These are phyloP conservation scores for Agaricus sinodeliciosus DNA, from an alignment of 768 basidiomycete species.

Conservation along the genomic window DNA sequence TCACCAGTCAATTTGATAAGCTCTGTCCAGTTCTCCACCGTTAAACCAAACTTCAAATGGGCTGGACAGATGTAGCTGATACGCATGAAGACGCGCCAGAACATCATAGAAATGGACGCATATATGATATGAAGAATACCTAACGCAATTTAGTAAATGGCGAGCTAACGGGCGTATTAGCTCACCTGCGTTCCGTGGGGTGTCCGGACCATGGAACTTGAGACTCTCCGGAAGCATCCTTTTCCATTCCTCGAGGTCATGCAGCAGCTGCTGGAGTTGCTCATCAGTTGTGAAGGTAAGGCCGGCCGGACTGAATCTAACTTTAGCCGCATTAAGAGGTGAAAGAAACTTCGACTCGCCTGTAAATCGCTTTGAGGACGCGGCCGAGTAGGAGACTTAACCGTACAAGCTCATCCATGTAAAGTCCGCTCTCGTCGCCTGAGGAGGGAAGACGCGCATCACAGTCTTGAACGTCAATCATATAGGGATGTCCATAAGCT, in stretches of 20 bases:
- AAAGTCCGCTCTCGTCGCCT: conserved; percentile 70
- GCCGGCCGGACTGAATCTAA: conserved; percentile 65
- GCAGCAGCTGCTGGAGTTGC: conserved; percentile 55
- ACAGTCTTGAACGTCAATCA: conserved; percentile 97
- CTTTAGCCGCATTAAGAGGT: neutral
- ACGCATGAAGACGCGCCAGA: conserved; percentile 98
- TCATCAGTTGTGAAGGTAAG: conserved; percentile 81
- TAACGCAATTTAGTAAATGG: conserved; percentile 19
- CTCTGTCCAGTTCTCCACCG: conserved; percentile 71
- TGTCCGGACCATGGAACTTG: conserved; percentile 67
- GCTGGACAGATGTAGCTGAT: conserved; percentile 90
- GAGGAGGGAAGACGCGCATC: conserved; percentile 90
- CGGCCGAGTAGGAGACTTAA: conserved; percentile 88
- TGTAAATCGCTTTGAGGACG: conserved; percentile 91
- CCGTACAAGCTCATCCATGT: conserved; percentile 88
- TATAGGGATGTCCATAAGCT: conserved; percentile 88
- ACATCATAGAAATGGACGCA: conserved; percentile 90
- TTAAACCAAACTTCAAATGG: conserved; percentile 82
- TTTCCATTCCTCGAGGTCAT: conserved; percentile 74
- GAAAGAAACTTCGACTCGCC: conserved; percentile 32
- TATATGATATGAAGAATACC: conserved; percentile 87
- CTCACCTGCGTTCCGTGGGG: conserved; percentile 62
- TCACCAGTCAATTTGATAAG: conserved; percentile 71
- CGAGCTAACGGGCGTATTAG: conserved; percentile 7
- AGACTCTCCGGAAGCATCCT: conserved; percentile 70